Evolutionary conservation across 1,284 basidiomycete genomes (phyloP).

Genomic region (Tremellales sp.): DNA sequence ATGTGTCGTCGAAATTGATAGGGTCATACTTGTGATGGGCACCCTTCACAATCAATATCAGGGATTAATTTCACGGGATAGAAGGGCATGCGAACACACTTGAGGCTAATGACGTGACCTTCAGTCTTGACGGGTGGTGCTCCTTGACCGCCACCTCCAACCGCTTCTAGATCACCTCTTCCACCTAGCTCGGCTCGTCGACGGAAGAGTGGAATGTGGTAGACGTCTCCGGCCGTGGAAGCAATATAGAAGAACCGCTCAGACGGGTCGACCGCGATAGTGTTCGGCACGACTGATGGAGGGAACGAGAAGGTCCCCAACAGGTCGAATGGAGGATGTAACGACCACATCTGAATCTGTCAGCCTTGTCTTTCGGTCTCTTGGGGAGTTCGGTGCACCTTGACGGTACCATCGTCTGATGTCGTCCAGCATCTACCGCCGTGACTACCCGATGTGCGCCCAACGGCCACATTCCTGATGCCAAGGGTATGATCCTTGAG

Average conservation of each 20-base stretch:
- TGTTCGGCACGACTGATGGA: slow-evolving; percentile 52
- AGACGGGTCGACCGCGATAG: slow-evolving; percentile 70
- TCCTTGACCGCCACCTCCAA: slow-evolving; percentile 67
- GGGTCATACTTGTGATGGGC: slow-evolving; percentile 64
- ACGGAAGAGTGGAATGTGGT: slow-evolving; percentile 75
- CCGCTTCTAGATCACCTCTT: slow-evolving; percentile 58
- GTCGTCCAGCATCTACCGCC: slow-evolving; percentile 59
- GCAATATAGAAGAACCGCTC: slow-evolving; percentile 87
- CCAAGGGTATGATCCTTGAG: slow-evolving; percentile 89
- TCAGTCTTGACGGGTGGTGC: slow-evolving; percentile 61
- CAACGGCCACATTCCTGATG: slow-evolving; percentile 74
- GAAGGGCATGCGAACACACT: slow-evolving; percentile 10
- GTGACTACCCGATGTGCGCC: slow-evolving; percentile 48
- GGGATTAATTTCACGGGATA: slow-evolving; percentile 35
- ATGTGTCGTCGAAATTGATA: slow-evolving; percentile 69
- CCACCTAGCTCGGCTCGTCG: slow-evolving; percentile 53
- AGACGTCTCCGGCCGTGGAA: slow-evolving; percentile 64
- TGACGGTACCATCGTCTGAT: slow-evolving; percentile 85
- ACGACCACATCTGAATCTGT: slow-evolving; percentile 66
- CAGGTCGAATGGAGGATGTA: slow-evolving; percentile 63
- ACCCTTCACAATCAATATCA: no score
- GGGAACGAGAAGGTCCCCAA: slow-evolving; percentile 85
- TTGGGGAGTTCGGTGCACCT: slow-evolving; percentile 54
- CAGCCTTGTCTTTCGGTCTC: slow-evolving; percentile 7
- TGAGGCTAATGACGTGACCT: slow-evolving; percentile 39